A percentile compares a stretch with the other conserved stretches of the same genome.
These are phyloP conservation scores for Backusella tarrabulga DNA, from an alignment of 192 early-diverging fungal genomes.

Conservation along the genomic window DNA sequence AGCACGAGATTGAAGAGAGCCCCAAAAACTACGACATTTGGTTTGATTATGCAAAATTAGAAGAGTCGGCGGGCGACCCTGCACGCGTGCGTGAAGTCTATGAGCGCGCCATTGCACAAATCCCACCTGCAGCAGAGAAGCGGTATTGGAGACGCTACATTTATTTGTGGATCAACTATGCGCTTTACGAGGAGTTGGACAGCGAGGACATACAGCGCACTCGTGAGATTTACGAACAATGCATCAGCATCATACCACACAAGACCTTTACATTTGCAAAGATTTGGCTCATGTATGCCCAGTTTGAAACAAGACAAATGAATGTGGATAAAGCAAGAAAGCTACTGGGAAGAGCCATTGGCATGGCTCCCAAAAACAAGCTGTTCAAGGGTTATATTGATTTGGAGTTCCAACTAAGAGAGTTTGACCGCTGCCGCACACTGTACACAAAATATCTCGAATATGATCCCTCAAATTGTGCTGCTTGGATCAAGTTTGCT, in stretches of 20 bases:
- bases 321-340: slow-evolving; percentile 77
- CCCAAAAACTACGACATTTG: slow-evolving; percentile 97
- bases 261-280: slow-evolving; percentile 96
- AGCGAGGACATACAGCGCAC: slow-evolving; percentile 80
- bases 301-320: slow-evolving; percentile 82
- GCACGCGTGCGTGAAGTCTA: slow-evolving; percentile 90
- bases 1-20: slow-evolving; percentile 66
- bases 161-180: slow-evolving; percentile 99
- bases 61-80: slow-evolving; percentile 73
- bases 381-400: slow-evolving; percentile 97
- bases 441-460: slow-evolving; percentile 92
- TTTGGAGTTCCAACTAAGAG: slow-evolving; percentile 88
- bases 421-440: slow-evolving; percentile 89
- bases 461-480: slow-evolving; percentile 82
- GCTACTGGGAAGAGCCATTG: slow-evolving; percentile 80
- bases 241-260: slow-evolving; percentile 88
- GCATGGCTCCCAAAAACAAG: slow-evolving; percentile 86
- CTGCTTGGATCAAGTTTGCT: slow-evolving; percentile 98
- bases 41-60: slow-evolving; percentile 93
- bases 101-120: slow-evolving; percentile 90
- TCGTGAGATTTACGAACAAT: slow-evolving; percentile 79
- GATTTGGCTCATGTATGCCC: slow-evolving; percentile 93
- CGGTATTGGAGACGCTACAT: slow-evolving; percentile 96
- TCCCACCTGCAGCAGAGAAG: slow-evolving; percentile 86
- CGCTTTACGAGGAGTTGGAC: slow-evolving; percentile 90